Conservation (phyloP, 306 rosid genomes). For the Mucuna pruriens region DNA sequence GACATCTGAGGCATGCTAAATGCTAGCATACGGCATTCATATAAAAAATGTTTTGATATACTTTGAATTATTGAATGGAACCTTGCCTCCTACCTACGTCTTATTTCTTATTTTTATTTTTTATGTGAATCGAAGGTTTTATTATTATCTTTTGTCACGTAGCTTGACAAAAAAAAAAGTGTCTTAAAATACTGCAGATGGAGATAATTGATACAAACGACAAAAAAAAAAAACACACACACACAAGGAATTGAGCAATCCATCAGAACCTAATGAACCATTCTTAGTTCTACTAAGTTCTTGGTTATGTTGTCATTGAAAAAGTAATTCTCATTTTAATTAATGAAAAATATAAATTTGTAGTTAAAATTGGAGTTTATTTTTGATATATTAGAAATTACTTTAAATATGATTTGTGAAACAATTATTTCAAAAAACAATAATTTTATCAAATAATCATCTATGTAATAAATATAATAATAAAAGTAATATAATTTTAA, state of each 20-base stretch:
- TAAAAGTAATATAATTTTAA: background rate
- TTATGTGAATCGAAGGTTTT: conserved; percentile 6
- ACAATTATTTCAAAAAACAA: too few relatives aligned
- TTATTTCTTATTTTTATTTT: conserved; percentile 13
- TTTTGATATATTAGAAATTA: too few relatives aligned
- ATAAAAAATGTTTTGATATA: conserved; percentile 17
- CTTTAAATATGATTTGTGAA: too few relatives aligned
- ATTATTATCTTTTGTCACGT: conserved; percentile 25
- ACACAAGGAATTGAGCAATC: background rate
- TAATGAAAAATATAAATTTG: background rate
- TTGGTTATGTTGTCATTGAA: background rate
- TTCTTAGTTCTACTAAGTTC: background rate
- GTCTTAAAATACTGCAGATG: background rate
- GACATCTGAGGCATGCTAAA: conserved; percentile 15
- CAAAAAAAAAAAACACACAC: background rate
- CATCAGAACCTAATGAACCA: background rate
- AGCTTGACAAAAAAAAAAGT: background rate
- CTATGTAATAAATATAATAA: background rate
- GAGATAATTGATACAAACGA: background rate
- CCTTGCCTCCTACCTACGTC: background rate
- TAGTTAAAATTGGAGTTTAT: background rate
- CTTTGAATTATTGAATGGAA: background rate
- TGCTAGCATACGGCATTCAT: background rate
- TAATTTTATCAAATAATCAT: too few relatives aligned
- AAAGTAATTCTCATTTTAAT: background rate